Conservation (phyloP, 768 basidiomycete species). For the Pulveroboletus sp. region DNA sequence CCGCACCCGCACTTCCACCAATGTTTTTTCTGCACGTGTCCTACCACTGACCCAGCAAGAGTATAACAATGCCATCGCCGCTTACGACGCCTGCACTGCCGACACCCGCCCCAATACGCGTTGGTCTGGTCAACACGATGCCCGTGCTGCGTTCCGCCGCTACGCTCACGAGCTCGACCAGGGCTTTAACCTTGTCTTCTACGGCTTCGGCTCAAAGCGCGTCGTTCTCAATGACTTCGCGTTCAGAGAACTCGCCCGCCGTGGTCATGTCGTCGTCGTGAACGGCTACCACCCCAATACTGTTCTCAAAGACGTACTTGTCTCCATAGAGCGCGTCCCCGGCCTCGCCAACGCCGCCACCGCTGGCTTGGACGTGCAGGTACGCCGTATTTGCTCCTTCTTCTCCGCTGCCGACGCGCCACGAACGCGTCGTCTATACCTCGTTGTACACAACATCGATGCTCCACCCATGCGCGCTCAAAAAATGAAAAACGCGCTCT, state of each 20-base stretch:
- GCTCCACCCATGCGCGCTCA: conserved; percentile 59
- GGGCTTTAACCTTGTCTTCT: conserved; percentile 86
- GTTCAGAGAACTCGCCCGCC: conserved; percentile 44
- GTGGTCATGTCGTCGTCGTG: conserved; percentile 69
- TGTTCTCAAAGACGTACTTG: conserved; percentile 62
- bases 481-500: conserved; percentile 62
- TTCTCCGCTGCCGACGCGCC: conserved; percentile 40
- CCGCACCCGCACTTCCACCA: conserved; percentile 67
- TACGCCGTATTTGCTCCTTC: conserved; percentile 60
- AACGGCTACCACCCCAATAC: conserved; percentile 76
- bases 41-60: conserved; percentile 67
- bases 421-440: conserved; percentile 49
- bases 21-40: conserved; percentile 73
- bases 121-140: conserved; percentile 17
- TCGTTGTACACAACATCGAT: conserved; percentile 90
- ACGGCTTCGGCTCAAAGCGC: conserved; percentile 89
- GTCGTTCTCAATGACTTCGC: conserved; percentile 72
- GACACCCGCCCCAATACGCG: conserved; percentile 10
- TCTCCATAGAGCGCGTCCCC: conserved; percentile 45
- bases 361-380: conserved; percentile 51
- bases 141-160: conserved; percentile 44
- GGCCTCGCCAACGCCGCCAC: conserved; percentile 11
- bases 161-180: conserved; percentile 68
- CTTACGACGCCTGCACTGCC: conserved; percentile 17
- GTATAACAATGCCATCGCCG: conserved; percentile 36